phyloP scores from a whole-genome alignment of 805 yeast species.

The Torulaspora delbrueckii region DNA sequence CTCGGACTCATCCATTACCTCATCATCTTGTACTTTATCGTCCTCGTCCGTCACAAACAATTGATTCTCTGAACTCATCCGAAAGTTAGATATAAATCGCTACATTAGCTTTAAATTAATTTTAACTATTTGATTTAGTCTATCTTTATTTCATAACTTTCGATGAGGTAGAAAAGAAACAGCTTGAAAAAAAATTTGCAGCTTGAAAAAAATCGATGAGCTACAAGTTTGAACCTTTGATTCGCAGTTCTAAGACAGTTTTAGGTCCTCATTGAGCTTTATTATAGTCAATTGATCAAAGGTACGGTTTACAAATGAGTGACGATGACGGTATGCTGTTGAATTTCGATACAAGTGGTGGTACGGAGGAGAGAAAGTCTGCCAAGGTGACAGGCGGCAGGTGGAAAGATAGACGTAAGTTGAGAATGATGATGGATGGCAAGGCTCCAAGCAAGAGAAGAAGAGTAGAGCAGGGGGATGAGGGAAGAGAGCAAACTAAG shows the following conservation, averaged over 20 bases:
- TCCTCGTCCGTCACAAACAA: constrained; percentile 39
- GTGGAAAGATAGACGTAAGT: constrained; percentile 76
- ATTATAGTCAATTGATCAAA: neutral
- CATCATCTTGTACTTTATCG: constrained; percentile 20
- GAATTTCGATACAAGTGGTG: constrained; percentile 53
- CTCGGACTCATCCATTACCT: neutral
- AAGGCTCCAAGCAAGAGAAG: constrained; percentile 30
- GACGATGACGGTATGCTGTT: constrained; percentile 48
- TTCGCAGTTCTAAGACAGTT: neutral
- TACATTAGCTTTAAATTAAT: neutral
- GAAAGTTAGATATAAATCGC: neutral
- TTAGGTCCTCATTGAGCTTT: neutral
- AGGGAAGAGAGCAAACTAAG: neutral
- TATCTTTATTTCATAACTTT: neutral
- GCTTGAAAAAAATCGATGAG: constrained; percentile 19
- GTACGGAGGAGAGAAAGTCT: constrained; percentile 20
- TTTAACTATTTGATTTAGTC: neutral
- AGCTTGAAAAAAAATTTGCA: constrained; percentile 14
- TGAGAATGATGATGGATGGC: constrained; percentile 47
- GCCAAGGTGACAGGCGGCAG: constrained; percentile 62
- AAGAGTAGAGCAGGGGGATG: neutral
- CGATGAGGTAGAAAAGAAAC: constrained; percentile 6
- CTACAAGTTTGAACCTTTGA: constrained; percentile 8
- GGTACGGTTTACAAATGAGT: constrained; percentile 16
- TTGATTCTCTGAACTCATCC: constrained; percentile 18